A percentile compares a stretch with the other conserved stretches of the same genome.
Evolutionary conservation across 257 asterid species (phyloP).

Genomic region (Nicotiana obtusifolia): DNA sequence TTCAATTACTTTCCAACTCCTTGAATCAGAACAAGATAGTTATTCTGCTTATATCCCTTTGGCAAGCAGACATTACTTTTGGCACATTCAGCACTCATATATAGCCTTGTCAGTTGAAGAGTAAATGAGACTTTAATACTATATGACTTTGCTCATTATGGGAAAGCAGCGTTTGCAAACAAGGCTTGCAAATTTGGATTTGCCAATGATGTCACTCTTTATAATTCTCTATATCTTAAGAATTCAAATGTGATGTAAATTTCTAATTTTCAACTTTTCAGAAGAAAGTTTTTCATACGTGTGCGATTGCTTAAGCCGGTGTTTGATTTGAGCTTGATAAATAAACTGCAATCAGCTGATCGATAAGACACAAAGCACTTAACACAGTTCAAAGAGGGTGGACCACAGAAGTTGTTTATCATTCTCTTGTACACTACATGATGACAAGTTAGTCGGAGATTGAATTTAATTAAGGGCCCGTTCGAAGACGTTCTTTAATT

Average conservation of each 20-base stretch:
- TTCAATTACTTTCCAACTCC: too few relatives aligned
- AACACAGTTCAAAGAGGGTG: too few relatives aligned
- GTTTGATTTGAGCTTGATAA: too few relatives aligned
- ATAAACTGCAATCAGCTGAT: too few relatives aligned
- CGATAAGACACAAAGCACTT: too few relatives aligned
- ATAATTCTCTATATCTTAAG: neutral
- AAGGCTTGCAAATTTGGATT: too few relatives aligned
- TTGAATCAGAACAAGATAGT: too few relatives aligned
- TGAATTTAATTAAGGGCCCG: neutral
- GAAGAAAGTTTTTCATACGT: neutral
- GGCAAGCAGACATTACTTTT: too few relatives aligned
- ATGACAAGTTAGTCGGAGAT: neutral
- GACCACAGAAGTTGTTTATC: neutral
- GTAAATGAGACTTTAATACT: conserved; percentile 9
- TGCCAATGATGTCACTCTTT: neutral
- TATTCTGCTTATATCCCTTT: too few relatives aligned
- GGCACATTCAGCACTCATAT: neutral
- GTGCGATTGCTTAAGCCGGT: too few relatives aligned
- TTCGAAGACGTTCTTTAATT: neutral
- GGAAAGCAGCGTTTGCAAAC: too few relatives aligned
- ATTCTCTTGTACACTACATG: neutral
- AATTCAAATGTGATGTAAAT: neutral
- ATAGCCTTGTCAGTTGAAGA: conserved; percentile 25
- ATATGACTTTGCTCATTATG: too few relatives aligned
- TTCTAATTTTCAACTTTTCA: neutral